Evolutionary conservation across 2,329 filamentous ascomycete species (phyloP).

Genomic region (Cercospora citrullina): DNA sequence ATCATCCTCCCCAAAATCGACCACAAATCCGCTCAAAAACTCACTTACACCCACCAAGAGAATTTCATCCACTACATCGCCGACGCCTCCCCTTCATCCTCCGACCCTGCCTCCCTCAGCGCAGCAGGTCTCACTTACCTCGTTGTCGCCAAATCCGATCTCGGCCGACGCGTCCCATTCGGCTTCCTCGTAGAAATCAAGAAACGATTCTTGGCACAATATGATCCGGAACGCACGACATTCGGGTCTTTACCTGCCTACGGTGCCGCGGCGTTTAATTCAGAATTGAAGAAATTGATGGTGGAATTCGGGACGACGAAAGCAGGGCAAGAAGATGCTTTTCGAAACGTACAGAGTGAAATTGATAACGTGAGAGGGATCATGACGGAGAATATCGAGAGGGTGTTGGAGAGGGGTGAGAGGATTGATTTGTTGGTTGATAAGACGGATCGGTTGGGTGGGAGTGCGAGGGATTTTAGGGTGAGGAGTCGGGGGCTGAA

Average conservation of each 20-base stretch:
- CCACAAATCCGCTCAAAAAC: conserved; percentile 76
- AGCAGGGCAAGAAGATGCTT: conserved; percentile 74
- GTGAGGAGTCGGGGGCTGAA: conserved; percentile 82
- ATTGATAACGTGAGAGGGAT: conserved; percentile 90
- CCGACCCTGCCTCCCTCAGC: conserved; percentile 36
- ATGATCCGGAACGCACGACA: conserved; percentile 65
- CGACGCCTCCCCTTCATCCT: conserved; percentile 55
- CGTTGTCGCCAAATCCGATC: conserved; percentile 76
- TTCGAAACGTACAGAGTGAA: conserved; percentile 79
- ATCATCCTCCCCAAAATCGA: conserved; percentile 93
- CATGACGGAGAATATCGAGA: conserved; percentile 94
- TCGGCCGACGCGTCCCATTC: conserved; percentile 87
- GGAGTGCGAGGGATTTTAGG: conserved; percentile 85
- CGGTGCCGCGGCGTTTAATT: conserved; percentile 85
- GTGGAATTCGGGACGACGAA: conserved; percentile 79
- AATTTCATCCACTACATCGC: conserved; percentile 96
- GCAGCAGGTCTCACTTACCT: conserved; percentile 85
- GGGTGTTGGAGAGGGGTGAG: conserved; percentile 84
- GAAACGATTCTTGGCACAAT: conserved; percentile 76
- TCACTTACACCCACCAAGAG: conserved; percentile 81
- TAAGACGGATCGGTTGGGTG: conserved; percentile 90
- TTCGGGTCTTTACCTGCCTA: conserved; percentile 82
- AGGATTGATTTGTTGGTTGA: conserved; percentile 90
- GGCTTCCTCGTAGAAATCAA: conserved; percentile 90
- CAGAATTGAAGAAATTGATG: conserved; percentile 73